Evolutionary conservation across 2,329 filamentous ascomycete species (phyloP), one percentile per base, ranked within the genome.

Genomic region (Chalaropsis ovoidea): DNA sequence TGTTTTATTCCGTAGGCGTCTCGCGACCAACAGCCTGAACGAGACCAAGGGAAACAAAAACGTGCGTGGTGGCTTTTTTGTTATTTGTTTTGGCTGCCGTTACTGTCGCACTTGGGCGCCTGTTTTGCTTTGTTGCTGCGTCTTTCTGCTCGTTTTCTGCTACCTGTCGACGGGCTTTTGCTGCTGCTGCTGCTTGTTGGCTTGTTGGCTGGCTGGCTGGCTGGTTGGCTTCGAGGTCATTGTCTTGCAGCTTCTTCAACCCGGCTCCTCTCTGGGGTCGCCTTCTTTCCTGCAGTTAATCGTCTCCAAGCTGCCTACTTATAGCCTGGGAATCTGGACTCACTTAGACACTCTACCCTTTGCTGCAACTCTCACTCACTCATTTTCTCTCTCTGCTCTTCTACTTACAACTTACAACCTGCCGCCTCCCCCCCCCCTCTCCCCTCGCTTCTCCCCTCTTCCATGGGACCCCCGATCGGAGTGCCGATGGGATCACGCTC

Each of bases 361-460:
- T 27, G 22, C 47, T 7, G 19, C 47, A 52, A 24, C 19, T 27
- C 47, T 52, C 22, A 5, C 47, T 15, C 47, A 5, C 47, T 1
- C 47, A 22, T 15, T 22, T 7, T 49, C 22, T 24, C 22, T 52
- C 47, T 52, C 35, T 39, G 1, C 8, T 10, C 8, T 39, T 39
- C 17, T 45, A 6, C 31, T 31, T 31, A 31, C 31, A 31, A 3
- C 35, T 22, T 56, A 19, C 49, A 45, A 27, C 19, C 35, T 27
- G 47, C 41, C 47, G 13, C 56, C 11, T 31, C n/a, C 47, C 19
- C 35, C 68, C 71, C 76, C 73, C 74, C 86, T 86, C 83, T 82
- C 86, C 82, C 86, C 74, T 86, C 8, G 8, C 35, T 39, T 6
- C 35, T 7, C 8, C 8, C 35, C 4, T 39, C 35, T 85, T 75